Evolutionary conservation across 1,284 basidiomycete species (phyloP).

Genomic region (Blastosporella zonata): DNA sequence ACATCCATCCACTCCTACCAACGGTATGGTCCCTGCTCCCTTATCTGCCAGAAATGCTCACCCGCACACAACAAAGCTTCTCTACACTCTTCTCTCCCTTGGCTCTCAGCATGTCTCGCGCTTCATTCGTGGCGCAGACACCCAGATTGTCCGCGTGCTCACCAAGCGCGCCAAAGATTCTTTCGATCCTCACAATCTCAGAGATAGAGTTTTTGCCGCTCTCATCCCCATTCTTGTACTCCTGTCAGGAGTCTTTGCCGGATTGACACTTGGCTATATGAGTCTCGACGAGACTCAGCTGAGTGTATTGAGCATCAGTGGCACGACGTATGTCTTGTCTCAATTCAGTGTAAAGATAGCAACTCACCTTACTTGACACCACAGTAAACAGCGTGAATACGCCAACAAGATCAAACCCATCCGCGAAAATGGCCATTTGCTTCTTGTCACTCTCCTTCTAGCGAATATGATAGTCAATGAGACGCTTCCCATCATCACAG

Average conservation of each 20-base stretch:
- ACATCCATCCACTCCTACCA: neutral
- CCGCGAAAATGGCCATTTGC: slow-evolving; percentile 80
- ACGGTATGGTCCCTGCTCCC: slow-evolving; percentile 37
- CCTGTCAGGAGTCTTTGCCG: slow-evolving; percentile 58
- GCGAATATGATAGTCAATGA: slow-evolving; percentile 93
- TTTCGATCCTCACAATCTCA: slow-evolving; percentile 30
- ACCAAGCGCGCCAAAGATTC: slow-evolving; percentile 29
- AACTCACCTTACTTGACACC: slow-evolving; percentile 2
- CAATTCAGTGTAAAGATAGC: neutral
- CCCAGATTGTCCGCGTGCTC: slow-evolving; percentile 16
- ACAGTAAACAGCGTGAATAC: slow-evolving; percentile 72
- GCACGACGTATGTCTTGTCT: slow-evolving; percentile 61
- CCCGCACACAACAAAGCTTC: slow-evolving; percentile 39
- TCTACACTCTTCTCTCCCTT: slow-evolving; percentile 43
- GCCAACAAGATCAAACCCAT: slow-evolving; percentile 87
- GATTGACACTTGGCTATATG: slow-evolving; percentile 86
- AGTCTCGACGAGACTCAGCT: slow-evolving; percentile 91
- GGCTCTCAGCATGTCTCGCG: slow-evolving; percentile 44
- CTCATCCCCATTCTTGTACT: slow-evolving; percentile 63
- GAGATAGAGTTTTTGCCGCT: slow-evolving; percentile 44
- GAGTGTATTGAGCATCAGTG: slow-evolving; percentile 81
- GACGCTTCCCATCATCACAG: slow-evolving; percentile 87
- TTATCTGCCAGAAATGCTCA: slow-evolving; percentile 25
- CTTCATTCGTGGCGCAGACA: slow-evolving; percentile 25
- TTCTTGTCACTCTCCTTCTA: slow-evolving; percentile 80